Conservation (phyloP, 2,329 filamentous ascomycete species). For the Fusarium sp. region DNA sequence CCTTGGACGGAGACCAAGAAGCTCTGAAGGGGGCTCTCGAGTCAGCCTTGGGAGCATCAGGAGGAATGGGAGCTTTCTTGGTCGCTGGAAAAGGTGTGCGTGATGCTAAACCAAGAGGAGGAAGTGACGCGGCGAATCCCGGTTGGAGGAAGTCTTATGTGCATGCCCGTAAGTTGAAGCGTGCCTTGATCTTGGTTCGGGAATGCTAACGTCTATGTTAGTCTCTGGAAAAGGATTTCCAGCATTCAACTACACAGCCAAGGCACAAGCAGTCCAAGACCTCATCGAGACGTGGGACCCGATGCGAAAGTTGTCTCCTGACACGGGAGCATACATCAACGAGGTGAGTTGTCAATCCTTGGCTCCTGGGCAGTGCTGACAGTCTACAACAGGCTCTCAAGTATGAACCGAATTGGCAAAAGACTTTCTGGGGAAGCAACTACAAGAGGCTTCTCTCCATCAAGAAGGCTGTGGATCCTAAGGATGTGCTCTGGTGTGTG, state of each 20-base stretch:
- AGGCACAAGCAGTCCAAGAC: constrained; percentile 36
- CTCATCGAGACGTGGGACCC: constrained; percentile 47
- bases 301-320: constrained; percentile 52
- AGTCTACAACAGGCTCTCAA: constrained; percentile 44
- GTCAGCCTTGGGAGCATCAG: constrained; percentile 43
- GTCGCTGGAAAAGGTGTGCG: constrained; percentile 58
- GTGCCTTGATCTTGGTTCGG: constrained; percentile 16
- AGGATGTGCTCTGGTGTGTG: constrained; percentile 60
- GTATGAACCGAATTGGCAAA: constrained; percentile 51
- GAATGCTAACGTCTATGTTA: constrained; percentile 1
- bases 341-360: constrained; percentile 47
- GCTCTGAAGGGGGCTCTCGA: constrained; percentile 51
- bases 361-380: fast-evolving
- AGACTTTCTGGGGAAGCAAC: constrained; percentile 57
- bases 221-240: constrained; percentile 43
- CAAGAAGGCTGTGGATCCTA: constrained; percentile 58
- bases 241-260: constrained; percentile 47
- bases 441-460: constrained; percentile 56
- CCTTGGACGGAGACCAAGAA: constrained; percentile 43
- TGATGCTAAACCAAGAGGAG: constrained; percentile 56
- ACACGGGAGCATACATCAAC: constrained; percentile 57
- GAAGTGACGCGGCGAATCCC: constrained; percentile 59
- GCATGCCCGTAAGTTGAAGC: constrained; percentile 52
- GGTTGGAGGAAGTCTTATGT: constrained; percentile 61
- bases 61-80: constrained; percentile 49